Evolutionary conservation across 345 rosid species (phyloP).

Genomic region (Pugionium cornutum): DNA sequence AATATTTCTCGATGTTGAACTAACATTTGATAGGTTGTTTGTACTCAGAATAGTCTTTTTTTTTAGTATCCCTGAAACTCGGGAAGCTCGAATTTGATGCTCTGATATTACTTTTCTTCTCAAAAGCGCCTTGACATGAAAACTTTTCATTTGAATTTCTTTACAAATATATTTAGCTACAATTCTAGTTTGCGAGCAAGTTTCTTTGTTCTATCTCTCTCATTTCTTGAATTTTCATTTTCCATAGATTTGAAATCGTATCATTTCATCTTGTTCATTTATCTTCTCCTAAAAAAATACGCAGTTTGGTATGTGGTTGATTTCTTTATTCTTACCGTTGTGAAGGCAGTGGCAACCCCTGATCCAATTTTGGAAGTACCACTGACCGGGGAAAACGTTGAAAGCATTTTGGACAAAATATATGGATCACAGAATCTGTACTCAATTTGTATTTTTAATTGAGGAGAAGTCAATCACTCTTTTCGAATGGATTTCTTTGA

Average conservation of each 20-base stretch:
- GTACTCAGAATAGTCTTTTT: too few relatives aligned
- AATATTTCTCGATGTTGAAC: too few relatives aligned
- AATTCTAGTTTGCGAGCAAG: not conserved
- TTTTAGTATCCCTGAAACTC: not conserved
- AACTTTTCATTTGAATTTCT: too few relatives aligned
- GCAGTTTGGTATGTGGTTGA: not conserved
- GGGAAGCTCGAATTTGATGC: not conserved
- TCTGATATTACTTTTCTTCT: not conserved
- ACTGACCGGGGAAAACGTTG: slow-evolving; percentile 79
- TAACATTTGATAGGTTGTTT: too few relatives aligned
- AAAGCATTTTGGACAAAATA: slow-evolving; percentile 70
- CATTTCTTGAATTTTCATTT: not conserved
- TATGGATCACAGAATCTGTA: too few relatives aligned
- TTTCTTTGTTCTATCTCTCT: not conserved
- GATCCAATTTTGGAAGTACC: slow-evolving; percentile 75
- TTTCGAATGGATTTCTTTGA: too few relatives aligned
- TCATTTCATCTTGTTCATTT: not conserved
- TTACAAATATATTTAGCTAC: too few relatives aligned
- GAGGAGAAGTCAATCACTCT: too few relatives aligned
- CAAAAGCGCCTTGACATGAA: too few relatives aligned
- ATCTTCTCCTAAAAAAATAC: not conserved
- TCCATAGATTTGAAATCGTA: not conserved
- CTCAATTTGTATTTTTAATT: too few relatives aligned
- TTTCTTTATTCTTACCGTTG: slow-evolving; percentile 42
- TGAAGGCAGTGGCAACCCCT: slow-evolving; percentile 86